Evolutionary conservation across 306 rosid genomes (phyloP).

Genomic region (Pyrus betulifolia): DNA sequence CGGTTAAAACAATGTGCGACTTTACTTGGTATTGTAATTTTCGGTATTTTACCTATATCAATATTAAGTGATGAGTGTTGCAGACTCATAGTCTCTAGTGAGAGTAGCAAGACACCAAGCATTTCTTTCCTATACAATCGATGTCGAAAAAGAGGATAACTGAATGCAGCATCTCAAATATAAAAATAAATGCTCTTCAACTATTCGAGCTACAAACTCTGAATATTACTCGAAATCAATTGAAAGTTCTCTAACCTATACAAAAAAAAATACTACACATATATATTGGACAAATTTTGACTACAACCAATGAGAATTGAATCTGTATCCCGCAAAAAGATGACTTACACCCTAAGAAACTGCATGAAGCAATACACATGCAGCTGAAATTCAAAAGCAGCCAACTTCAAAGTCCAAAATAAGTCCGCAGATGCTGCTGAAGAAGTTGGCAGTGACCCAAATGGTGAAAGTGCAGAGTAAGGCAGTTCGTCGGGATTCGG

Average conservation of each 20-base stretch:
- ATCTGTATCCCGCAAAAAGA: slow-evolving; percentile 10
- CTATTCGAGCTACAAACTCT: not conserved
- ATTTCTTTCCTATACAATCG: not conserved
- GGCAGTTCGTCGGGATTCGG: slow-evolving; percentile 69
- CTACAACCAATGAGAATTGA: slow-evolving; percentile 14
- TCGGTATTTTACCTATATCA: not conserved
- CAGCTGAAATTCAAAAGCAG: slow-evolving; percentile 37
- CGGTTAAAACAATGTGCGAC: not conserved
- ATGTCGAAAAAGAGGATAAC: not conserved
- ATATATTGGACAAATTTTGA: not conserved
- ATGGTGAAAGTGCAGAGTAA: slow-evolving; percentile 47
- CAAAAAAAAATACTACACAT: not conserved
- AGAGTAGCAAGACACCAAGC: not conserved
- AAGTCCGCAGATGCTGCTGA: slow-evolving; percentile 29
- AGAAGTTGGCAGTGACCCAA: slow-evolving; percentile 44
- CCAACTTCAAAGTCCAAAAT: slow-evolving; percentile 11
- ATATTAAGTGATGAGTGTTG: not conserved
- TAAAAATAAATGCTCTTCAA: not conserved
- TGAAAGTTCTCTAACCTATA: not conserved
- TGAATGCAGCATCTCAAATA: not conserved
- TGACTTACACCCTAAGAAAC: slow-evolving; percentile 26
- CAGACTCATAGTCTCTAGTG: not conserved
- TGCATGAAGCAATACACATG: slow-evolving; percentile 22
- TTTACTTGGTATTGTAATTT: not conserved
- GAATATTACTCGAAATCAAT: not conserved